Conservation (phyloP, 345 rosid species). For the Tarenaya hassleriana region DNA sequence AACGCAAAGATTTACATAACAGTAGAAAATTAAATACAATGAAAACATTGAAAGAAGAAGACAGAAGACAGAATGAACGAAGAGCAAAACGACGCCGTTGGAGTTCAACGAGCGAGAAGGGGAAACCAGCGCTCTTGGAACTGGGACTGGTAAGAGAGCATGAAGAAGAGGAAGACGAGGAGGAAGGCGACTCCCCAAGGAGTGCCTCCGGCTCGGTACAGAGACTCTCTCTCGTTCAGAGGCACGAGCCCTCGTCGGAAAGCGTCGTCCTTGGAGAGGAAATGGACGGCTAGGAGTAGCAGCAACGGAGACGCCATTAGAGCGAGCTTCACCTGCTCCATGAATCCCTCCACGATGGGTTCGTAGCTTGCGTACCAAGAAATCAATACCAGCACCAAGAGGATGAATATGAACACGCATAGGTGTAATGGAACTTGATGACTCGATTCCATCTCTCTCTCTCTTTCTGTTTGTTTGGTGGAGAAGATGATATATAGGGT, state of each 20-base stretch:
- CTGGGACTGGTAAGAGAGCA: constrained; percentile 51
- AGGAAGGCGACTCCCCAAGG: constrained; percentile 52
- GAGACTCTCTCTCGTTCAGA: constrained; percentile 37
- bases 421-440: constrained; percentile 41
- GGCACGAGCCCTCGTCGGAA: constrained; percentile 25
- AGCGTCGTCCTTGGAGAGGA: constrained; percentile 33
- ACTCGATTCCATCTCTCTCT: constrained; percentile 22
- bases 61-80: no score
- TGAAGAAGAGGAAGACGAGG: constrained; percentile 44
- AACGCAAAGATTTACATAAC: no score
- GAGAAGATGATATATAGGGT: not conserved
- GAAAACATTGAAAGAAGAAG: no score
- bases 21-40: no score
- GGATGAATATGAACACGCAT: constrained; percentile 38
- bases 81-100: constrained; percentile 11
- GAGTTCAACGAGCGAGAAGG: constrained; percentile 17
- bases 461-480: not conserved
- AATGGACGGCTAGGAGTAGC: constrained; percentile 38
- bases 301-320: constrained; percentile 41
- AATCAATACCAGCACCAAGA: constrained; percentile 35
- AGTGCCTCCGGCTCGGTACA: constrained; percentile 47
- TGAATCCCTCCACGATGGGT: constrained; percentile 36
- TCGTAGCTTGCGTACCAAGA: constrained; percentile 53
- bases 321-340: constrained; percentile 43
- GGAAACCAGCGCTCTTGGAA: constrained; percentile 59